Base-by-base conservation (phyloP, 1,139 yeast species). In the Taphrina flavorubra region DNA sequence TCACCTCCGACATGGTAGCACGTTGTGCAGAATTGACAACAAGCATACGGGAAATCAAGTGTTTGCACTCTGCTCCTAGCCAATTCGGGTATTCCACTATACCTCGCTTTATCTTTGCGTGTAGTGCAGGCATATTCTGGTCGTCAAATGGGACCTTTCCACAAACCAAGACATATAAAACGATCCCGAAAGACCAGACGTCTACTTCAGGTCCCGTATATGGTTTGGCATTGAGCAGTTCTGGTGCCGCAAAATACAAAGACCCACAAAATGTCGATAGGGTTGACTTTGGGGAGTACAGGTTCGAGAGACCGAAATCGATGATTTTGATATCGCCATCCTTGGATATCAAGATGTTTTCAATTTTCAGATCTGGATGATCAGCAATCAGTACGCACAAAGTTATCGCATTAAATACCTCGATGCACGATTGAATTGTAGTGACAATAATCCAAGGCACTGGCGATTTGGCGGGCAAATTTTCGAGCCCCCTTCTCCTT, bases 111-210 rank as follows among this genome's bases (percentile, higher is more conserved):
- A 95, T 95, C 78, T 92, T 92, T 73, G 92, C 97, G 77, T 95
- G 99, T 74, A 95, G 82, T 1, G 90, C 95, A 60, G 94, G 89
- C 74, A 96, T 96, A 71, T 90, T 87, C 76, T 91, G 96, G 77
- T 95, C 99, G 78, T 95, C 99, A 78, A 95, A 95, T 13, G 99
- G 99, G 73, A 95, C 84, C 76, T 98, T 84, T 49, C 99, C 98
- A 80, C 98, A 94, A 68, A 94, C 83, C 97, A 94, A 92, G 62
- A 95, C 99, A 75, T 92, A 94, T 71, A 94, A 82, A 69, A 95
- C 94, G 63, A 95, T 98, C 74, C 99, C 99, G 74, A 97, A 89
- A 0, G 97, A 90, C 99, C 99, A 95, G 67, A 95, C 98, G 78
- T 95, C 99, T 63, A 95, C 97, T 78, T 95, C 99, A 0, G 99